Evolutionary conservation across 495 filamentous ascomycete species (phyloP).

Genomic region (Xylaria sp.): DNA sequence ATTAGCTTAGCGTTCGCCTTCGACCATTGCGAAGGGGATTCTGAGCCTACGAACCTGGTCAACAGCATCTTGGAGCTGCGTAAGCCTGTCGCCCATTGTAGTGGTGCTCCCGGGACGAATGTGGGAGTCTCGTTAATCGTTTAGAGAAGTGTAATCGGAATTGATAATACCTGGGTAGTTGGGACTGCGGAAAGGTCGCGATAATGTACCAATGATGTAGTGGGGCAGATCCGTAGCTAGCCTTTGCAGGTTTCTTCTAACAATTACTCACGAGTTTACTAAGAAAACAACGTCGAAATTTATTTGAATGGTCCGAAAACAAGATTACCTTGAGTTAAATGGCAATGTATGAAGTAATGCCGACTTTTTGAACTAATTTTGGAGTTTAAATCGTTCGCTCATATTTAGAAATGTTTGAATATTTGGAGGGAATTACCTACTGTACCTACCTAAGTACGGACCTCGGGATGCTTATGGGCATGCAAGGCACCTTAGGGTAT

Average conservation of each 20-base stretch:
- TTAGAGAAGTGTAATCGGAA: not conserved
- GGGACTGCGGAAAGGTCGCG: not conserved
- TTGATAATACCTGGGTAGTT: not conserved
- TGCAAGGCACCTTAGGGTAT: slow-evolving; percentile 2
- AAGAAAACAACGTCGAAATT: not conserved
- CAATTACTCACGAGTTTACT: not conserved
- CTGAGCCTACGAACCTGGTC: slow-evolving; percentile 69
- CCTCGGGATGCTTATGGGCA: no score
- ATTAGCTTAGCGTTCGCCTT: not conserved
- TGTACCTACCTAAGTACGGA: no score
- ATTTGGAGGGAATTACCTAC: no score
- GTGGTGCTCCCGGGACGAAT: not conserved
- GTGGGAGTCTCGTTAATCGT: not conserved
- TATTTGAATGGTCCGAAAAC: not conserved
- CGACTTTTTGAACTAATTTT: no score
- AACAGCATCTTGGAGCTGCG: slow-evolving; percentile 92
- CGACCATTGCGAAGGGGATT: not conserved
- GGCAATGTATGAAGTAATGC: no score
- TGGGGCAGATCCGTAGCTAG: not conserved
- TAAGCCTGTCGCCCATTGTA: slow-evolving; percentile 87
- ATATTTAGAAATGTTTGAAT: no score
- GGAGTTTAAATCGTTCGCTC: no score
- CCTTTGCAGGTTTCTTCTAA: not conserved
- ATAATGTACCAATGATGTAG: not conserved
- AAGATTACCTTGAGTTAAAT: not conserved